These are phyloP conservation scores for Nicotiana noctiflora DNA, from an alignment of 257 asterid genomes.

Conservation along the genomic window DNA sequence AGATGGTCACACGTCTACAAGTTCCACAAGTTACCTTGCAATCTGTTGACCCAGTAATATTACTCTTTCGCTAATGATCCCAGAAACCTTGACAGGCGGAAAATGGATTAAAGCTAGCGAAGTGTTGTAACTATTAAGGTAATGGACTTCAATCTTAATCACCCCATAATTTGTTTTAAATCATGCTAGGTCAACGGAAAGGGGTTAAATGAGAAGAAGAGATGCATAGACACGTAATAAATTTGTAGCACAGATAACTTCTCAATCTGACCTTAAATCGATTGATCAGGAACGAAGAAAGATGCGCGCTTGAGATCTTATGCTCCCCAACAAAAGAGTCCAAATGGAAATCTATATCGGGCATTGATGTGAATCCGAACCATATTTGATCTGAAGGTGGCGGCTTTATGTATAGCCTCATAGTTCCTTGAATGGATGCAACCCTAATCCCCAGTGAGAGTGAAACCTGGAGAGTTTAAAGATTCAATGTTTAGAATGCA, in stretches of 20 bases:
- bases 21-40: not conserved
- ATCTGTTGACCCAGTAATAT: not conserved
- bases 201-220: not conserved
- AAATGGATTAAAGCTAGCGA: constrained; percentile 1
- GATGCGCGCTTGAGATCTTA: constrained; percentile 72
- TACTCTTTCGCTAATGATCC: not conserved
- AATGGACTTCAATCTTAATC: not conserved
- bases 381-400: constrained; percentile 98
- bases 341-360: constrained; percentile 73
- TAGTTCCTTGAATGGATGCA: constrained; percentile 78
- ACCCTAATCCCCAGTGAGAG: constrained; percentile 64
- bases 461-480: constrained; percentile 61
- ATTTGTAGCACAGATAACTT: not conserved
- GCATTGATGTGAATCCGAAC: constrained; percentile 88
- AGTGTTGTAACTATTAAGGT: not conserved
- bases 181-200: not conserved
- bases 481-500: constrained; percentile 17
- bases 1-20: too few species aligned
- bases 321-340: constrained; percentile 81
- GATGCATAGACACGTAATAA: not conserved
- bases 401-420: constrained; percentile 69
- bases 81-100: not conserved
- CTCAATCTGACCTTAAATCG: constrained; percentile 70
- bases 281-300: constrained; percentile 62
- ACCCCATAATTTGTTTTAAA: not conserved